Evolutionary conservation across 352 stramenopile species (phyloP).

Genomic region (Thraustochytrium striatum): DNA sequence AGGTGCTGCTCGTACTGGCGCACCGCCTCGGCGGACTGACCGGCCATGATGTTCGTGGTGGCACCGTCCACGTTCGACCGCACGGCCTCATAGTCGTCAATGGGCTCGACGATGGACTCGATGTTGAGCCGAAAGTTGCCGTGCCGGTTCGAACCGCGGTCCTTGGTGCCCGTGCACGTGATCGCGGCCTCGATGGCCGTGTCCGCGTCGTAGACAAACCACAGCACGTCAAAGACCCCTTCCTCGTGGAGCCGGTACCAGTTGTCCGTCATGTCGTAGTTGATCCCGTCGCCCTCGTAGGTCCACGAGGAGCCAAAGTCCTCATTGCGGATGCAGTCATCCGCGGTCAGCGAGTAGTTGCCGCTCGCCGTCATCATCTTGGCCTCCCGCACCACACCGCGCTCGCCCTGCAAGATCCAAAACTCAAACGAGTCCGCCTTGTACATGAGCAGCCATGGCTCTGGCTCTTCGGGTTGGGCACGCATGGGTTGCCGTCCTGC

Average conservation of each 20-base stretch:
- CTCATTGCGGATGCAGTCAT: background rate
- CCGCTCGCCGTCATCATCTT: slow-evolving; percentile 25
- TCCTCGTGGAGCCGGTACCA: background rate
- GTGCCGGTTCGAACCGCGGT: background rate
- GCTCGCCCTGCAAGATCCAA: background rate
- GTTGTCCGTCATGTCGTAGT: background rate
- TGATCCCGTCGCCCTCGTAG: background rate
- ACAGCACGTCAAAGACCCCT: slow-evolving; percentile 30
- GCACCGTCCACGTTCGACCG: background rate
- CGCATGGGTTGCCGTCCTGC: background rate
- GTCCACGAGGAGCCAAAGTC: background rate
- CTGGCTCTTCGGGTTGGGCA: background rate
- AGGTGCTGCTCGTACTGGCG: slow-evolving; percentile 8
- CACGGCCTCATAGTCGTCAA: background rate
- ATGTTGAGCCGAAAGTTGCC: slow-evolving; percentile 39
- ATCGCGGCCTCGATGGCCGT: slow-evolving; percentile 36
- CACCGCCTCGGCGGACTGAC: background rate
- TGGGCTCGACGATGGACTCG: slow-evolving; percentile 18
- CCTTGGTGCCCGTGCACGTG: slow-evolving; percentile 5
- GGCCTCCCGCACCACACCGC: slow-evolving; percentile 28
- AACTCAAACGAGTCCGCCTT: slow-evolving; percentile 21
- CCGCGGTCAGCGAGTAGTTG: slow-evolving; percentile 7
- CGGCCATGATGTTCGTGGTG: background rate
- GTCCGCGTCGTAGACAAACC: slow-evolving; percentile 19
- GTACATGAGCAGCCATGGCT: slow-evolving; percentile 38